Conservation (phyloP, 164 flowering plant species). For the grape (Vitis vinifera) region DNA sequence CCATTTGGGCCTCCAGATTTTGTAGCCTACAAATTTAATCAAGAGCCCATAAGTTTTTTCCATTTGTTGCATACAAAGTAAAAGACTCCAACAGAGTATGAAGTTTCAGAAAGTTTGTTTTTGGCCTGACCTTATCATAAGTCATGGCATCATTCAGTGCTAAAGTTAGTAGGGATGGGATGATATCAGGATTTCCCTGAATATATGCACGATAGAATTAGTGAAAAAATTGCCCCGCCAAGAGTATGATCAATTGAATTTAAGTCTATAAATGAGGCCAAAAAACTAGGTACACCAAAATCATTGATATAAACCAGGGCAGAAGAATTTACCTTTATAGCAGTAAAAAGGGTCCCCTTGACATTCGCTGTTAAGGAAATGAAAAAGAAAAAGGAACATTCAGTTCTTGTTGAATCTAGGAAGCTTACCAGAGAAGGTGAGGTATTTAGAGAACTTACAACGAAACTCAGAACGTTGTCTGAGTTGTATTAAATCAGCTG, state of each 20-base stretch:
- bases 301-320: not conserved
- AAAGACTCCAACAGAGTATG: too few species aligned
- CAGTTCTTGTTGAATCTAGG: not conserved
- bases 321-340: constrained; percentile 57
- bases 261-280: not conserved
- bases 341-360: constrained; percentile 50
- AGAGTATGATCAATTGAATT: not conserved
- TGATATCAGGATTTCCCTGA: constrained; percentile 68
- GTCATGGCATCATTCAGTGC: constrained; percentile 83
- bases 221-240: too few species aligned
- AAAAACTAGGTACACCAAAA: not conserved
- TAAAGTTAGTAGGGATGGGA: constrained; percentile 70
- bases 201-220: not conserved
- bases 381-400: not conserved
- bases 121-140: constrained; percentile 77
- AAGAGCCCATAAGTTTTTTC: constrained; percentile 20
- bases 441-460: constrained; percentile 44
- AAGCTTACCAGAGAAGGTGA: not conserved
- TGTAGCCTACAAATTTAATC: constrained; percentile 63
- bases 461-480: constrained; percentile 83
- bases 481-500: constrained; percentile 93
- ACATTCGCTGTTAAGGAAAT: constrained; percentile 49
- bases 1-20: constrained; percentile 97
- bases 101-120: not conserved
- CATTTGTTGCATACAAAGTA: not conserved